Conservation (phyloP, 331 rosid species). For the Pyracantha coccinea region DNA sequence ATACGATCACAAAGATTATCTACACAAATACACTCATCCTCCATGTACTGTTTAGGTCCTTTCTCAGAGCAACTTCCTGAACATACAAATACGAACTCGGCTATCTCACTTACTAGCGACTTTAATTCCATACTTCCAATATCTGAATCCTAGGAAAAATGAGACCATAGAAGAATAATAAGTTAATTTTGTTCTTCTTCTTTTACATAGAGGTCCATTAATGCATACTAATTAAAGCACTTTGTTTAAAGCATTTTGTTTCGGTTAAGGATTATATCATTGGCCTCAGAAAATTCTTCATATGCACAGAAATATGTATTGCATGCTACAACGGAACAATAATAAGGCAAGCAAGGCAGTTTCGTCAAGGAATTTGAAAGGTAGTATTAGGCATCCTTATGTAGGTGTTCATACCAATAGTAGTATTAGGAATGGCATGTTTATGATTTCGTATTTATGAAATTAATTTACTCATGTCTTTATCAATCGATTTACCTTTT, state of each 20-base stretch:
- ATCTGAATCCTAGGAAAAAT: constrained; percentile 28
- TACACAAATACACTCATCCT: constrained; percentile 29
- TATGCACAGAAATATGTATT: not conserved
- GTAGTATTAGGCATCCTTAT: too few species aligned
- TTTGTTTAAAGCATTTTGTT: not conserved
- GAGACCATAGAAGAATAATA: not conserved
- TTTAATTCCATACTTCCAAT: constrained; percentile 15
- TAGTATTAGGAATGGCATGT: too few species aligned
- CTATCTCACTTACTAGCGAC: constrained; percentile 9
- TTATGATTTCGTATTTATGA: too few species aligned
- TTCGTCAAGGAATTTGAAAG: too few species aligned
- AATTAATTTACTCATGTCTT: too few species aligned
- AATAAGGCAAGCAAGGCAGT: too few species aligned
- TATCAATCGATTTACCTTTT: too few species aligned
- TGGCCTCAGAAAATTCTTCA: not conserved
- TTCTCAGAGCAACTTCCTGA: constrained; percentile 37
- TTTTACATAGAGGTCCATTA: not conserved
- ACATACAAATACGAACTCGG: constrained; percentile 15
- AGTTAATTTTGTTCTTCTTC: not conserved
- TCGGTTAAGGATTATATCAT: not conserved
- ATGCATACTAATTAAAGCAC: not conserved
- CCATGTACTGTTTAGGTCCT: constrained; percentile 32
- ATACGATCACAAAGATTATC: constrained; percentile 23
- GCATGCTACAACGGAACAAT: not conserved
- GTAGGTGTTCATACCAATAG: too few species aligned